phyloP scores from a whole-genome alignment of 1,139 yeast species.

The Wickerhamomyces sp. region DNA sequence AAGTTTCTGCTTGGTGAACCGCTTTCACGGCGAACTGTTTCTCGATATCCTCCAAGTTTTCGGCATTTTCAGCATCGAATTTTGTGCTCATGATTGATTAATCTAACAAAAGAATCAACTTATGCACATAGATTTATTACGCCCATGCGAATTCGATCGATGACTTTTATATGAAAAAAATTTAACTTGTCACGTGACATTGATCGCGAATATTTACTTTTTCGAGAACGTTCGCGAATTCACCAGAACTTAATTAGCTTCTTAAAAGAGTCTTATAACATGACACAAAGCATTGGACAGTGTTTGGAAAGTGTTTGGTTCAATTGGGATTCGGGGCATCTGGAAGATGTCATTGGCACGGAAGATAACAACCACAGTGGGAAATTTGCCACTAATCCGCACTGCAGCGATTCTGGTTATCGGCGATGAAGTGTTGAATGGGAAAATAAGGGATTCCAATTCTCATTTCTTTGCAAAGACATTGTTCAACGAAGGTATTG shows the following conservation, averaged over 20 bases:
- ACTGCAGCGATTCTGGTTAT: slow-evolving; percentile 31
- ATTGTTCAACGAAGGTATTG: slow-evolving; percentile 64
- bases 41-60: slow-evolving; percentile 71
- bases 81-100: slow-evolving; percentile 21
- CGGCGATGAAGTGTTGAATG: slow-evolving; percentile 85
- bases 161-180: background rate
- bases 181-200: background rate
- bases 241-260: no score
- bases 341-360: background rate
- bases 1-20: slow-evolving; percentile 91
- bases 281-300: no score
- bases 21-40: slow-evolving; percentile 98
- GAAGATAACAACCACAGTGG: background rate
- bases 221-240: background rate
- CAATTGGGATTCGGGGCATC: no score
- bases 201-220: background rate
- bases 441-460: slow-evolving; percentile 81
- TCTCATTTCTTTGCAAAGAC: slow-evolving; percentile 65
- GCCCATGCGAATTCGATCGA: no score
- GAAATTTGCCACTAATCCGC: slow-evolving; percentile 1
- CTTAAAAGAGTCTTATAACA: no score
- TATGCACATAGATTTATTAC: background rate
- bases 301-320: no score
- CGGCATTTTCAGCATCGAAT: slow-evolving; percentile 56
- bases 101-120: no score